phyloP scores from a whole-genome alignment of 2,329 filamentous ascomycete species.

The Zasmidium cellare region DNA sequence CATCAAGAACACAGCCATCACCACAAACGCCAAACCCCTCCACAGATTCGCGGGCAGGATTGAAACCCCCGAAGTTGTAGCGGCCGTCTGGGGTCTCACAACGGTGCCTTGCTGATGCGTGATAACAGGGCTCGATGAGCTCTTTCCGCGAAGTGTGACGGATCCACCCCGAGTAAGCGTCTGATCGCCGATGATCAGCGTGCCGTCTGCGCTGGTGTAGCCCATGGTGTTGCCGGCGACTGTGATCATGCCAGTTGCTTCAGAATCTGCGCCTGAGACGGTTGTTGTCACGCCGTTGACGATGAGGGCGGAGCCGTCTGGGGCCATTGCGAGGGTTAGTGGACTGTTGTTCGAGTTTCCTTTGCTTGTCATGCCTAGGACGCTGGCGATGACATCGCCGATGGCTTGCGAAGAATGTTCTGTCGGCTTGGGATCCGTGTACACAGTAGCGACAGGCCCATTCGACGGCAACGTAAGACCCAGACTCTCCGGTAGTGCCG shows the following conservation, averaged over 20 bases:
- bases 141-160: background rate
- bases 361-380: slow-evolving; percentile 7
- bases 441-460: background rate
- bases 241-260: slow-evolving; percentile 3
- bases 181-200: slow-evolving; percentile 5
- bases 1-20: no score
- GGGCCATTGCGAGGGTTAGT: slow-evolving; percentile 1
- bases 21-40: no score
- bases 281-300: slow-evolving; percentile 2
- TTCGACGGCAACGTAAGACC: background rate
- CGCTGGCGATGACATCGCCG: slow-evolving; percentile 7
- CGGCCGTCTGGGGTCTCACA: no score
- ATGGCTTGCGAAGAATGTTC: background rate
- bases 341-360: slow-evolving; percentile 1
- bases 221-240: slow-evolving; percentile 1
- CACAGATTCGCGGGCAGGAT: no score
- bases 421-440: background rate
- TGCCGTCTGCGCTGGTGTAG: background rate
- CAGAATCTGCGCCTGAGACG: background rate
- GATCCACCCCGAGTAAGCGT: background rate
- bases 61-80: no score
- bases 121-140: no score
- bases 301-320: background rate
- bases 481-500: background rate
- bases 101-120: no score